These are phyloP conservation scores for Pyricularia sp. DNA, from an alignment of 2,329 filamentous ascomycete genomes.

Conservation along the genomic window DNA sequence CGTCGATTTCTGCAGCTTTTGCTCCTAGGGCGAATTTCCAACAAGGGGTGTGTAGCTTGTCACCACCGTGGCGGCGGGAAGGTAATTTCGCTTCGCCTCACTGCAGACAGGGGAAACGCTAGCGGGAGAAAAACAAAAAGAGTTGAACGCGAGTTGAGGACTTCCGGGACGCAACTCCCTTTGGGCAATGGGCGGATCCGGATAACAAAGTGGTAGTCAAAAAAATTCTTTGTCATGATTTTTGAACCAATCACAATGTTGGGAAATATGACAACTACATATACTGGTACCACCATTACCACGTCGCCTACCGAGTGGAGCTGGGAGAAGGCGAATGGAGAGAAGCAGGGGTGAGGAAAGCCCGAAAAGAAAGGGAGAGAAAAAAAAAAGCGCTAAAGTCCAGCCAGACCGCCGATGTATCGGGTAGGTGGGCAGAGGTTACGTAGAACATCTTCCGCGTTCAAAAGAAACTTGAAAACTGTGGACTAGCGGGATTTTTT, in stretches of 20 bases:
- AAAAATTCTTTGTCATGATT: not conserved
- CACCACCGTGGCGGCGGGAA: conserved; percentile 19
- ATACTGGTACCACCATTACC: too few species aligned
- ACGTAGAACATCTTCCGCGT: not conserved
- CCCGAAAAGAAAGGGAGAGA: too few species aligned
- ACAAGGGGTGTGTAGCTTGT: conserved; percentile 5
- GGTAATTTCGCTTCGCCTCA: conserved; percentile 23
- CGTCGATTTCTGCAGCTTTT: not conserved
- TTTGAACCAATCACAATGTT: not conserved
- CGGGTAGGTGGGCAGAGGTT: not conserved
- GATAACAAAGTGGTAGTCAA: not conserved
- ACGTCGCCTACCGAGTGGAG: not conserved
- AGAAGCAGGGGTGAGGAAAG: not conserved
- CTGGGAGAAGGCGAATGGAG: not conserved
- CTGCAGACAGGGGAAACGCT: not conserved
- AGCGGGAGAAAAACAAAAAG: not conserved
- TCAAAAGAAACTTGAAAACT: not conserved
- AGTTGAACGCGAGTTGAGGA: not conserved
- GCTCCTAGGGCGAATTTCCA: not conserved
- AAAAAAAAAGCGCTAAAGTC: not conserved
- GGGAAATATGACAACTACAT: not conserved
- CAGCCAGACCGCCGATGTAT: not conserved
- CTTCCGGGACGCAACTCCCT: not conserved
- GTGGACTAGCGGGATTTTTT: not conserved
- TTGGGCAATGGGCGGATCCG: not conserved